Evolutionary conservation across 176 grass and related monocot species (phyloP).

Genomic region (Rhynchospora pubera): DNA sequence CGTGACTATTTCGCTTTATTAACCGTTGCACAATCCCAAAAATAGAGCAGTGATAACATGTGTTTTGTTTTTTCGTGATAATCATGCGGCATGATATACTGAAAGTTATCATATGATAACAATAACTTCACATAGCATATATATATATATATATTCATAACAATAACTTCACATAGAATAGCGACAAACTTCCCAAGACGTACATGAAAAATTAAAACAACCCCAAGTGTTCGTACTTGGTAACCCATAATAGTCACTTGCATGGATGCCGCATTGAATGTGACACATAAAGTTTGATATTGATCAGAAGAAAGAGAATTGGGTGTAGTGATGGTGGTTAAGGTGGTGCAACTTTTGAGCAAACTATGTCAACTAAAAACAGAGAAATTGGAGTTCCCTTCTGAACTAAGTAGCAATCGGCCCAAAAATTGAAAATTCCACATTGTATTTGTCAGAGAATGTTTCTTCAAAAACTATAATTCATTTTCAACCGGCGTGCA

Average conservation of each 20-base stretch:
- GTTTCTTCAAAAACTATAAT: not conserved
- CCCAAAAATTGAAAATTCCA: not conserved
- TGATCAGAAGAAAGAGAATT: constrained; percentile 11
- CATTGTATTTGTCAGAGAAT: not conserved
- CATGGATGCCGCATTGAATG: not conserved
- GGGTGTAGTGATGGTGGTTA: constrained; percentile 23
- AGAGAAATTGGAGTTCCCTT: not conserved
- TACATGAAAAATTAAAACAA: too few species aligned
- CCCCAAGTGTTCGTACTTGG: too few species aligned
- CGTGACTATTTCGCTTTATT: too few species aligned
- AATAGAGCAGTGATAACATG: too few species aligned
- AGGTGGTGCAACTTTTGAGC: not conserved
- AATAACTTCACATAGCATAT: too few species aligned
- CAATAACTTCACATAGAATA: too few species aligned
- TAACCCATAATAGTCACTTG: not conserved
- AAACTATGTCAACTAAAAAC: not conserved
- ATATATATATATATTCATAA: too few species aligned
- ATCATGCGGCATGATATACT: too few species aligned
- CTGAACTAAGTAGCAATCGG: not conserved
- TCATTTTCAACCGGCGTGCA: not conserved
- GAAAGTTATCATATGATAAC: too few species aligned
- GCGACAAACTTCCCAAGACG: too few species aligned
- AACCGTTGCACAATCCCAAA: too few species aligned
- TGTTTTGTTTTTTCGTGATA: too few species aligned
- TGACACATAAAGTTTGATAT: not conserved